phyloP scores from a whole-genome alignment of 768 basidiomycete species.

The Leccinum uliginosum region DNA sequence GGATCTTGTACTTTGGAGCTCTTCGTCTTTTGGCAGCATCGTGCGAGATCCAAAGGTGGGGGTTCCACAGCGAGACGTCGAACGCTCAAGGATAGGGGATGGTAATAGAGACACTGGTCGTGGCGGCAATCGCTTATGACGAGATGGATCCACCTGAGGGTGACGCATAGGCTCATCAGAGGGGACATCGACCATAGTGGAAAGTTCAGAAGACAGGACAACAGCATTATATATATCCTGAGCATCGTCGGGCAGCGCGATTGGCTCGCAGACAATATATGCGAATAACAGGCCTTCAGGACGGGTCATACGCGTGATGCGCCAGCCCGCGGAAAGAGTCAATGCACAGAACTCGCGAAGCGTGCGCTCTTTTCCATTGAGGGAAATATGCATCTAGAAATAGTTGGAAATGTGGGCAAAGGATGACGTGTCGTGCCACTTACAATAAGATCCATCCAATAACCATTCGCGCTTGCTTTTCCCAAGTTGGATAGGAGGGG shows the following conservation, averaged over 20 bases:
- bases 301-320: conserved; percentile 49
- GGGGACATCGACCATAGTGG: conserved; percentile 10
- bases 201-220: conserved; percentile 14
- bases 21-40: conserved; percentile 24
- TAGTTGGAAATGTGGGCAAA: not conserved
- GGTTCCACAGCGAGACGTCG: conserved; percentile 53
- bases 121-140: conserved; percentile 6
- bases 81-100: conserved; percentile 36
- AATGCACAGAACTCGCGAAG: conserved; percentile 57
- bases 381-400: conserved; percentile 60
- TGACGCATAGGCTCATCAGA: conserved; percentile 3
- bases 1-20: conserved; percentile 13
- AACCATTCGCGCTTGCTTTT: conserved; percentile 60
- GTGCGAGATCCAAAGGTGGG: conserved; percentile 58
- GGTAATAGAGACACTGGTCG: conserved; percentile 13
- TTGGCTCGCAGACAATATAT: conserved; percentile 65
- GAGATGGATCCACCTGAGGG: not conserved
- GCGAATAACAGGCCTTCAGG: conserved; percentile 66
- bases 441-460: conserved; percentile 69
- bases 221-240: conserved; percentile 21
- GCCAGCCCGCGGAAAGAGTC: conserved; percentile 57
- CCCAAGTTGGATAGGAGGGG: conserved; percentile 73
- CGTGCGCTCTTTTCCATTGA: conserved; percentile 69
- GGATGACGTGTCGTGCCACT: conserved; percentile 3
- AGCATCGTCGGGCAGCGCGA: conserved; percentile 41